Base-by-base conservation (phyloP, 2,329 filamentous ascomycete species). In the Scedosporium apiospermum region DNA sequence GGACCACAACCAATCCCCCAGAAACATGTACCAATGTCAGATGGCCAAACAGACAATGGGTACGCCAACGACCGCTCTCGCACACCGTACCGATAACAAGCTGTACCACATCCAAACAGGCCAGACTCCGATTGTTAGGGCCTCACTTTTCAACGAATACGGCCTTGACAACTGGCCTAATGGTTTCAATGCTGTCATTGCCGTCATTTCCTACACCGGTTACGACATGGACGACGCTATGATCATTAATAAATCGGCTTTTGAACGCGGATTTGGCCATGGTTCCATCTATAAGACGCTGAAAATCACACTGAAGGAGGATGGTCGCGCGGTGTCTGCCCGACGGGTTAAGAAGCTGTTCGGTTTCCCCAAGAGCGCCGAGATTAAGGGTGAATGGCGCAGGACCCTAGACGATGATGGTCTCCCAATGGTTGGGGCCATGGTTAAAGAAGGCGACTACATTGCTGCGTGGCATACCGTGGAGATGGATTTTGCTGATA, bases 211-310 rank as follows among this genome's bases (percentile, higher is more conserved):
- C 0, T 99, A 99, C 75, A 98, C 93, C 1, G 95, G 93, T 60
- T 99, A 98, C 77, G 95, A 99, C 82, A 99, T 99, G 95, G 95
- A 99, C 81, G 95, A 99, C 77, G 95, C 95, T 73, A 98, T 98
- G 93, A 98, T 99, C 72, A 82, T 99, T 72, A 98, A 98, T 81
- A 98, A 98, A 75, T 96, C 92, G 21, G 88, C 93, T 2, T 91
- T 97, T 74, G 95, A 99, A 76, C 87, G 95, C 68, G 95, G 95
- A 14, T 98, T 99, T 71, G 93, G 92, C 44, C 87, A 98, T 71
- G 95, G 95, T 62, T 96, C 93, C 4, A 92, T 99, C 69, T 99
- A 97, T 82, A 99, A 99, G 80, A 96, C 92, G 7, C 96, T 98
- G 77, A 90, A 96, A 71, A 87, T 95, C 71, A 86, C 89, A 42